Evolutionary conservation across 1,284 basidiomycete species (phyloP).

Genomic region (Meira nashicola): DNA sequence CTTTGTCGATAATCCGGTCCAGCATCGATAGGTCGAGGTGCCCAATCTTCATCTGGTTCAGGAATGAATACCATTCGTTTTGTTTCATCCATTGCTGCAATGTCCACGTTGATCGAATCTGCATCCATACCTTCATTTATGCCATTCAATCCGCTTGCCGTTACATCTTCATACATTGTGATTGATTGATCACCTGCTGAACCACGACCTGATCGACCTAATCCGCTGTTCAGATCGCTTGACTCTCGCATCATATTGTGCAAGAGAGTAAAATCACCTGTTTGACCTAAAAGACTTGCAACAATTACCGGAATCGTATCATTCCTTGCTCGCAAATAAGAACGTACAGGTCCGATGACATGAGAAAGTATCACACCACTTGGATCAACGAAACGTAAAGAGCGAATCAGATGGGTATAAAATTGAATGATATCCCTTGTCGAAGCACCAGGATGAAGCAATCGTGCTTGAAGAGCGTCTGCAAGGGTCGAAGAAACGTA

Average conservation of each 20-base stretch:
- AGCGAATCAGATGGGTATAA: slow-evolving; percentile 92
- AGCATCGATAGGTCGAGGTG: slow-evolving; percentile 19
- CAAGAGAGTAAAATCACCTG: slow-evolving; percentile 40
- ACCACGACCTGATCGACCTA: background rate
- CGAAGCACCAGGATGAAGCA: slow-evolving; percentile 92
- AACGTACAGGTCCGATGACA: slow-evolving; percentile 40
- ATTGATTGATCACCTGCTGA: background rate
- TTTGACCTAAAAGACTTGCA: slow-evolving; percentile 44
- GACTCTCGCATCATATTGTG: slow-evolving; percentile 18
- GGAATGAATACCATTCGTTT: slow-evolving; percentile 2
- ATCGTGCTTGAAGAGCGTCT: slow-evolving; percentile 60
- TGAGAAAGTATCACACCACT: slow-evolving; percentile 72
- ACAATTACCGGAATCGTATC: slow-evolving; percentile 48
- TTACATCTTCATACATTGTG: slow-evolving; percentile 5
- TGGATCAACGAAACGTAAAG: slow-evolving; percentile 82
- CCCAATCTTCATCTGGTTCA: slow-evolving; percentile 15
- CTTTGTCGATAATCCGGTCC: slow-evolving; percentile 38
- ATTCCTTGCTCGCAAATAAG: slow-evolving; percentile 38
- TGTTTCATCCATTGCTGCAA: background rate
- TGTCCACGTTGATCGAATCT: background rate
- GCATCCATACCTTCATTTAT: background rate
- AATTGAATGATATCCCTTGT: slow-evolving; percentile 84
- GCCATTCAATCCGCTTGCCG: background rate
- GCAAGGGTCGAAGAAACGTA: slow-evolving; percentile 64
- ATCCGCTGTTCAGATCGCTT: background rate